Evolutionary conservation across 2,329 filamentous ascomycete species (phyloP).

Genomic region (Ceratocystis harringtonii): DNA sequence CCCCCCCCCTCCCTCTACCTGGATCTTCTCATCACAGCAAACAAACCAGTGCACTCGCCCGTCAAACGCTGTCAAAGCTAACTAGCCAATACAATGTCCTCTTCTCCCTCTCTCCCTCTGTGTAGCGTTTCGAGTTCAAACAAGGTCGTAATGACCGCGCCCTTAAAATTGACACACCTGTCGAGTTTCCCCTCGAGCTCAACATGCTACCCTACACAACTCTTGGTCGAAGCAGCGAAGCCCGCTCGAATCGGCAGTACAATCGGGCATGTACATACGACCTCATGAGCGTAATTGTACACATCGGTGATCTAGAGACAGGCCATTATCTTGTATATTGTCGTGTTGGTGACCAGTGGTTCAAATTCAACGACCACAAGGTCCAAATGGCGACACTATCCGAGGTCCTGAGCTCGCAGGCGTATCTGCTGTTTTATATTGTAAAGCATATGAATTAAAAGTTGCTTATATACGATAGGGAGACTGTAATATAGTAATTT

Average conservation of each 20-base stretch:
- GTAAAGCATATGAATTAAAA: conserved; percentile 37
- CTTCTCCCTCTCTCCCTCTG: neutral
- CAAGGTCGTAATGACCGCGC: conserved; percentile 50
- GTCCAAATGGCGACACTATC: conserved; percentile 71
- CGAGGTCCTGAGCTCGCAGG: conserved; percentile 72
- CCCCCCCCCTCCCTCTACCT: neutral
- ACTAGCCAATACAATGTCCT: neutral
- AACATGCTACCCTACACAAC: conserved; percentile 87
- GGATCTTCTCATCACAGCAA: too few species aligned
- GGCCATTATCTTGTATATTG: conserved; percentile 90
- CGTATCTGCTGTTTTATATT: conserved; percentile 83
- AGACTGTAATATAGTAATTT: neutral
- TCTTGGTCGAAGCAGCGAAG: conserved; percentile 38
- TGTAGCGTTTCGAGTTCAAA: conserved; percentile 56
- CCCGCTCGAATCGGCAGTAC: conserved; percentile 37
- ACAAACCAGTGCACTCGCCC: too few species aligned
- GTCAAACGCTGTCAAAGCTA: neutral
- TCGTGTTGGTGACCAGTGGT: conserved; percentile 74
- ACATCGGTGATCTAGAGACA: conserved; percentile 83
- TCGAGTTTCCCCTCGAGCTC: conserved; percentile 72
- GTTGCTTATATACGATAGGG: neutral
- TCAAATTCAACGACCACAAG: conserved; percentile 88
- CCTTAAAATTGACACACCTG: conserved; percentile 74
- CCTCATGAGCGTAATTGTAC: conserved; percentile 76
- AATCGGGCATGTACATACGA: conserved; percentile 64